These are phyloP conservation scores for Trametes meyenii DNA, from an alignment of 768 basidiomycete genomes.

Conservation along the genomic window DNA sequence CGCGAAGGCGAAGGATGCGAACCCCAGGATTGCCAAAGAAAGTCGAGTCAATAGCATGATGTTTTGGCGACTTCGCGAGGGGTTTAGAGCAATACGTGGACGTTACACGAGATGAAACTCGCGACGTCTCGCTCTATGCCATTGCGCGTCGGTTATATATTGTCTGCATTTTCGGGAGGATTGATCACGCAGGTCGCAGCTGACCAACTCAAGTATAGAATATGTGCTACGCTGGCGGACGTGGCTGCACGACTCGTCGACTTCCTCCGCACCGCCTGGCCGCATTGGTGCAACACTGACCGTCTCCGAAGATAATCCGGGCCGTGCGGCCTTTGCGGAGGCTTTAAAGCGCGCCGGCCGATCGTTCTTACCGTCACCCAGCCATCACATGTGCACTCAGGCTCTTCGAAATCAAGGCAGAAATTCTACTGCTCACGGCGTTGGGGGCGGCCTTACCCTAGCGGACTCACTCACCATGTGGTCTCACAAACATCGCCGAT, in stretches of 20 bases:
- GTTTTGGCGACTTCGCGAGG: neutral
- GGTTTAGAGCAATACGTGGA: neutral
- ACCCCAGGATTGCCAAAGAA: neutral
- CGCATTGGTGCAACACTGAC: neutral
- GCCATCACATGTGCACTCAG: constrained; percentile 3
- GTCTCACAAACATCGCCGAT: neutral
- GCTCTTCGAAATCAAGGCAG: constrained; percentile 1
- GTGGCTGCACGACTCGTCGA: neutral
- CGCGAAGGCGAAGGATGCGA: neutral
- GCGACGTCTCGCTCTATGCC: neutral
- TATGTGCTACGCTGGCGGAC: constrained; percentile 1
- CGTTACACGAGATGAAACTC: neutral
- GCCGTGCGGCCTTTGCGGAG: neutral
- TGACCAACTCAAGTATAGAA: constrained; percentile 2
- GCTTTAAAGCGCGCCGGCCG: neutral
- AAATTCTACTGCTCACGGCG: neutral
- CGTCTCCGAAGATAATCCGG: constrained; percentile 9
- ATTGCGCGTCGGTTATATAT: neutral
- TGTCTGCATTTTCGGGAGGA: neutral
- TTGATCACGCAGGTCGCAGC: neutral
- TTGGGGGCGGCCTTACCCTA: neutral
- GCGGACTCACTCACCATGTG: neutral
- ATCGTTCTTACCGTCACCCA: neutral
- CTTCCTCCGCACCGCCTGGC: neutral
- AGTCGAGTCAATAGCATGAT: constrained; percentile 6